Evolutionary conservation across 495 filamentous ascomycete genomes (phyloP).

Genomic region (Penicillium odoratum): DNA sequence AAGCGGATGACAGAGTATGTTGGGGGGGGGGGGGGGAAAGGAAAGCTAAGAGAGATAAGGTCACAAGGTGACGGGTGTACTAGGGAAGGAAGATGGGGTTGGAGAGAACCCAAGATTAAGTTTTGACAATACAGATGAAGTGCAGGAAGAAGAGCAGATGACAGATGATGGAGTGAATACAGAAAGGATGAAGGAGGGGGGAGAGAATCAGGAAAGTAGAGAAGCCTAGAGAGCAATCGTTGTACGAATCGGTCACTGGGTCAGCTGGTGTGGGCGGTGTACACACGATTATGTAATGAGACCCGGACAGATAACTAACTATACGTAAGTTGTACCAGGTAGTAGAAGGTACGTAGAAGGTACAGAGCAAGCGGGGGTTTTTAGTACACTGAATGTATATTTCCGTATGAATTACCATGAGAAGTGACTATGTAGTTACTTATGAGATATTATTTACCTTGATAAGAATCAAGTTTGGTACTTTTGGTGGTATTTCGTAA

Average conservation of each 20-base stretch:
- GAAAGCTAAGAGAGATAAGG: constrained; percentile 18
- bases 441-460: not conserved
- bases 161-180: constrained; percentile 12
- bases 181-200: constrained; percentile 8
- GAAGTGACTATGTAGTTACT: not conserved
- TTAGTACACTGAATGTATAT: not conserved
- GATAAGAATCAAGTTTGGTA: constrained; percentile 4
- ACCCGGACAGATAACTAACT: not conserved
- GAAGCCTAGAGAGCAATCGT: constrained; percentile 5
- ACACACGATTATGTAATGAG: constrained; percentile 7
- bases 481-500: constrained; percentile 23
- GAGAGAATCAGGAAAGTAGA: constrained; percentile 1
- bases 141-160: not conserved
- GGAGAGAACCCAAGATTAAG: not conserved
- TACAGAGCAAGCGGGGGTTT: not conserved
- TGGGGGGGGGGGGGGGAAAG: constrained; percentile 8
- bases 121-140: not conserved
- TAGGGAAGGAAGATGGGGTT: constrained; percentile 17
- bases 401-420: not conserved
- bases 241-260: constrained; percentile 6
- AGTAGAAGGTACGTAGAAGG: not conserved
- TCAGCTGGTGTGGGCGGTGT: constrained; percentile 14
- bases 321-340: not conserved
- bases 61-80: not conserved
- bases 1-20: constrained; percentile 15